Percentiles rank a stretch among this genome's conserved stretches.
Evolutionary conservation across 306 rosid species (phyloP).

Genomic region (Malus sieversii): DNA sequence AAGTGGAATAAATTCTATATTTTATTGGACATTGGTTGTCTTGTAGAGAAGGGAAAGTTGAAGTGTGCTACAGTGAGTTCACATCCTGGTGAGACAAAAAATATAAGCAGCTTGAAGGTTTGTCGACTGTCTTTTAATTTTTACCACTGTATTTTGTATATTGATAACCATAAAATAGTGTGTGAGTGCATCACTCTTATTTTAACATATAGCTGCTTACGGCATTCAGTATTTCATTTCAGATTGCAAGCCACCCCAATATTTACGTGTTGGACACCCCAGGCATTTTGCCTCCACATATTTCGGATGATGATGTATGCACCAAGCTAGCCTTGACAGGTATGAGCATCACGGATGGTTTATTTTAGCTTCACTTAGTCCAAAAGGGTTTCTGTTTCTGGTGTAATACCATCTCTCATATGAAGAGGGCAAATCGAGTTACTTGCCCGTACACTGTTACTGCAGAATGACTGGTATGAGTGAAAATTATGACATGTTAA

Average conservation of each 20-base stretch:
- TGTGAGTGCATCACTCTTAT: too few species aligned
- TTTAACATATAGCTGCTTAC: neutral
- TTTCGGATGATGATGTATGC: slow-evolving; percentile 46
- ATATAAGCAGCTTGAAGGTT: slow-evolving; percentile 82
- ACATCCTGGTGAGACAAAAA: slow-evolving; percentile 73
- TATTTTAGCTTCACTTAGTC: slow-evolving; percentile 17
- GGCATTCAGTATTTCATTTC: slow-evolving; percentile 14
- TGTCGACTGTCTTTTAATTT: slow-evolving; percentile 12
- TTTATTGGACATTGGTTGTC: slow-evolving; percentile 6
- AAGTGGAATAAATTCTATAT: neutral
- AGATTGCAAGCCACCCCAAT: slow-evolving; percentile 96
- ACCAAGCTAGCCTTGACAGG: slow-evolving; percentile 81
- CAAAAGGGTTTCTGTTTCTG: neutral
- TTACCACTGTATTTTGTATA: neutral
- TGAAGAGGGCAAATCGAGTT: neutral
- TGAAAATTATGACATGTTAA: neutral
- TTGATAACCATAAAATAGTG: too few species aligned
- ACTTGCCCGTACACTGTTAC: neutral
- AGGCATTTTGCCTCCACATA: slow-evolving; percentile 57
- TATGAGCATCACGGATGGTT: slow-evolving; percentile 12
- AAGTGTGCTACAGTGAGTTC: slow-evolving; percentile 74
- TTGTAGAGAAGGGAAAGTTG: slow-evolving; percentile 79
- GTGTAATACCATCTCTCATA: neutral
- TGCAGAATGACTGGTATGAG: neutral
- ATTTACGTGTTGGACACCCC: slow-evolving; percentile 83